Evolutionary conservation across 2,329 filamentous ascomycete genomes (phyloP).

Genomic region (Penicillium sp.): DNA sequence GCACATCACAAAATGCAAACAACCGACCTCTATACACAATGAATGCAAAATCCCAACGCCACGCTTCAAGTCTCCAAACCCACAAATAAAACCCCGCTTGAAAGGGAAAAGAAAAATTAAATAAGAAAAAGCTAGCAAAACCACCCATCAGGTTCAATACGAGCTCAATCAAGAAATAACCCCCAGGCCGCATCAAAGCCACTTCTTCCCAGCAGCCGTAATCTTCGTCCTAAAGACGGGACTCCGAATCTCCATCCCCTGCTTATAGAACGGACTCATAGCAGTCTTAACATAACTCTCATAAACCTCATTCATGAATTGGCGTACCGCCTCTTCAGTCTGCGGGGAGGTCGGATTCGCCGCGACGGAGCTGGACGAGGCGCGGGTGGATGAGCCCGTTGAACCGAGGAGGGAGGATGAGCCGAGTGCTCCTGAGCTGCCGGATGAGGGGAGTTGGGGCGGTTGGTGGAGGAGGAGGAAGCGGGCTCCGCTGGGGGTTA

Average conservation of each 20-base stretch:
- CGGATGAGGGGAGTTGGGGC: constrained; percentile 49
- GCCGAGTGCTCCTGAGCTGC: constrained; percentile 24
- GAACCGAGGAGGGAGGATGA: constrained; percentile 36
- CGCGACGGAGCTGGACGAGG: constrained; percentile 71
- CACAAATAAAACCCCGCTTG: constrained; percentile 4
- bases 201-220: constrained; percentile 87
- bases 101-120: background rate
- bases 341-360: constrained; percentile 86
- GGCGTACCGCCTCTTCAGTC: constrained; percentile 92
- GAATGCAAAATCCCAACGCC: constrained; percentile 25
- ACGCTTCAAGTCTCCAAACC: too few relatives aligned
- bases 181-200: constrained; percentile 68
- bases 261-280: constrained; percentile 94
- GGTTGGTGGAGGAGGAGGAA: constrained; percentile 94
- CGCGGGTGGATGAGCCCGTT: constrained; percentile 35
- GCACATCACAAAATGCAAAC: too few relatives aligned
- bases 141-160: background rate
- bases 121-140: background rate
- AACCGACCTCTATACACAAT: background rate
- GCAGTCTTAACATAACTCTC: constrained; percentile 96
- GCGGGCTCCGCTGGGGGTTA: constrained; percentile 89
- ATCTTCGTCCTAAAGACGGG: constrained; percentile 84
- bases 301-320: constrained; percentile 94
- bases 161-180: too few relatives aligned
- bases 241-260: constrained; percentile 83